Conservation (phyloP, 805 yeast genomes). For the Metschnikowia henanensis region DNA sequence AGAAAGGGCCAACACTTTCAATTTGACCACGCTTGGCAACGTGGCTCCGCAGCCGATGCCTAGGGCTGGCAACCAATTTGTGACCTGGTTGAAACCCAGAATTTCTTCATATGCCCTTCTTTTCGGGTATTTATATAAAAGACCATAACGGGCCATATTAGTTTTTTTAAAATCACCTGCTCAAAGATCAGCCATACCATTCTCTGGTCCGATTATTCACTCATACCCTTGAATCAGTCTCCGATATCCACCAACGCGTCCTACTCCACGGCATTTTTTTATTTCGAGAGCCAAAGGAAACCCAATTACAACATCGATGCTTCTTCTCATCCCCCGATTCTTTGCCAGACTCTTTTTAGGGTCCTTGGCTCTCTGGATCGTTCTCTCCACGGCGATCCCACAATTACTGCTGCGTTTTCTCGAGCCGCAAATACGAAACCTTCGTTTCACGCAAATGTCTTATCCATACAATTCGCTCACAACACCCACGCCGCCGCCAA, state of each 20-base stretch:
- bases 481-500: constrained; percentile 31
- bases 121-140: too few species aligned
- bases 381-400: constrained; percentile 41
- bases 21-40: not conserved
- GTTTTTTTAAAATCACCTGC: too few species aligned
- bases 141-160: too few species aligned
- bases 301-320: too few species aligned
- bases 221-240: too few species aligned
- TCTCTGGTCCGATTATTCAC: too few species aligned
- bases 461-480: constrained; percentile 41
- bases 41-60: not conserved
- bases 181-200: too few species aligned
- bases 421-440: constrained; percentile 28
- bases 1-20: not conserved
- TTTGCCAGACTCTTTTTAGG: constrained; percentile 17
- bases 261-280: too few species aligned
- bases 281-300: too few species aligned
- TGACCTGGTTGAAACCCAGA: not conserved
- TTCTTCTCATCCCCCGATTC: constrained; percentile 11
- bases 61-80: not conserved
- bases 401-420: constrained; percentile 32
- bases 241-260: too few species aligned
- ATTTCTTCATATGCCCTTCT: too few species aligned
- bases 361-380: constrained; percentile 38
- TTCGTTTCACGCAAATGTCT: constrained; percentile 20